A percentile compares a stretch with the other conserved stretches of the same genome.
phyloP scores from a whole-genome alignment of 78 protist genomes.

The Tieghemostelium lacteum region DNA sequence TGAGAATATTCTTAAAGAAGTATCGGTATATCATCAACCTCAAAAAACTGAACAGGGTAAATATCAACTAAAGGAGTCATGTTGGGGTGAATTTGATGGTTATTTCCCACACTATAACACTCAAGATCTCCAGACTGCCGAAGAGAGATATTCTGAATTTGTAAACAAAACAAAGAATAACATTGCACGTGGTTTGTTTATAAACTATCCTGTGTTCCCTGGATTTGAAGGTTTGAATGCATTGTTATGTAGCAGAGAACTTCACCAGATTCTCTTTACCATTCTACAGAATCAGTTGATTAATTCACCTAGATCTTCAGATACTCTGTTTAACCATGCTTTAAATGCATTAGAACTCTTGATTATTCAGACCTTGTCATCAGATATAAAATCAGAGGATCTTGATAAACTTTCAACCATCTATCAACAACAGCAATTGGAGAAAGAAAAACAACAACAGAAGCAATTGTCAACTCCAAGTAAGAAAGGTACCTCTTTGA shows the following conservation, averaged over 20 bases:
- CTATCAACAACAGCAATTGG: background rate
- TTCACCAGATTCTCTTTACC: constrained; percentile 57
- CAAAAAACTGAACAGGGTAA: constrained; percentile 82
- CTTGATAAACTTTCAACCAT: too few relatives aligned
- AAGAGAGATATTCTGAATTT: constrained; percentile 58
- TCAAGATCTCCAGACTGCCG: constrained; percentile 67
- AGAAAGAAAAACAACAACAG: background rate
- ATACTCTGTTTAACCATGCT: constrained; percentile 49
- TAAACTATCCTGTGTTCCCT: background rate
- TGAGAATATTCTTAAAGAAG: constrained; percentile 61
- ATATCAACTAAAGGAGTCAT: constrained; percentile 69
- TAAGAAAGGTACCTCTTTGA: background rate
- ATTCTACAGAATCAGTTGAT: constrained; percentile 45
- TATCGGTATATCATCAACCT: constrained; percentile 51
- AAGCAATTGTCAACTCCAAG: constrained; percentile 16
- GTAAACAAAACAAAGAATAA: constrained; percentile 41
- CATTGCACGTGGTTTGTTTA: constrained; percentile 61
- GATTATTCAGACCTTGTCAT: constrained; percentile 24
- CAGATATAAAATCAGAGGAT: background rate
- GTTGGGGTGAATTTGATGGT: constrained; percentile 80
- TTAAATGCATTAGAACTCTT: constrained; percentile 44
- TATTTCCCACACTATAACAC: constrained; percentile 77
- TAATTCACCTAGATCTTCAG: constrained; percentile 7
- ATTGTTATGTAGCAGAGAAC: constrained; percentile 11
- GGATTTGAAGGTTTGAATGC: constrained; percentile 34